These are phyloP conservation scores for Themeda triandra DNA, from an alignment of 176 grass and related monocot species.

Conservation along the genomic window DNA sequence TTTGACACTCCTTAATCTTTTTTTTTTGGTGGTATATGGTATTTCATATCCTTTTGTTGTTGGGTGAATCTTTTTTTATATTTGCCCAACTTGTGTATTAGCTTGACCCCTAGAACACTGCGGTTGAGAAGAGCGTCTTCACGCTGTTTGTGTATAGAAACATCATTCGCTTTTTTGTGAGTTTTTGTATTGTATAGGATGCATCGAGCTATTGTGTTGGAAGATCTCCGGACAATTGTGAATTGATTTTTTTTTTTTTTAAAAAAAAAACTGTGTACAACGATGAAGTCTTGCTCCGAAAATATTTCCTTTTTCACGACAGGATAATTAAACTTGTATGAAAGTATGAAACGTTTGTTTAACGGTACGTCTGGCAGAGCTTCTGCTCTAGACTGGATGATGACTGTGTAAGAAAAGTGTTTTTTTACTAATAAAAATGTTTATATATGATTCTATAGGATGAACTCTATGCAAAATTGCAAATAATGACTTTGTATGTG, in stretches of 20 bases:
- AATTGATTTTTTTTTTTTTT: not conserved
- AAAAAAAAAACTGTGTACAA: not conserved
- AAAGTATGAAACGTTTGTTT: not conserved
- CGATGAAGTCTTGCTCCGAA: not conserved
- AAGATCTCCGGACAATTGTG: not conserved
- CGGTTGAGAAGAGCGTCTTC: not conserved
- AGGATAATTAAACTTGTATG: not conserved
- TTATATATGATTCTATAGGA: no score
- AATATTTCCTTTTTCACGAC: not conserved
- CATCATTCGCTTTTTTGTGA: not conserved
- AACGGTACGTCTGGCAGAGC: no score
- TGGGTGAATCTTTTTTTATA: constrained; percentile 11
- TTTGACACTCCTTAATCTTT: not conserved
- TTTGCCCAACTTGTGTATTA: constrained; percentile 26
- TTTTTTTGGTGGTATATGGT: not conserved
- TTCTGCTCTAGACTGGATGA: no score
- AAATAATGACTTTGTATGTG: no score
- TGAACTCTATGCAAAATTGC: no score
- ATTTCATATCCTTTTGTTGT: not conserved
- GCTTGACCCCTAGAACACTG: not conserved
- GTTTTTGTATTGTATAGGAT: not conserved
- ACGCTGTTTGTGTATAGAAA: constrained; percentile 20
- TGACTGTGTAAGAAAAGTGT: no score
- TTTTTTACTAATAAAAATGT: no score
- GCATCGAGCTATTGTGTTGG: not conserved